Evolutionary conservation across 768 basidiomycete species (phyloP).

Genomic region (Rhodotorula sphaerocarpa): DNA sequence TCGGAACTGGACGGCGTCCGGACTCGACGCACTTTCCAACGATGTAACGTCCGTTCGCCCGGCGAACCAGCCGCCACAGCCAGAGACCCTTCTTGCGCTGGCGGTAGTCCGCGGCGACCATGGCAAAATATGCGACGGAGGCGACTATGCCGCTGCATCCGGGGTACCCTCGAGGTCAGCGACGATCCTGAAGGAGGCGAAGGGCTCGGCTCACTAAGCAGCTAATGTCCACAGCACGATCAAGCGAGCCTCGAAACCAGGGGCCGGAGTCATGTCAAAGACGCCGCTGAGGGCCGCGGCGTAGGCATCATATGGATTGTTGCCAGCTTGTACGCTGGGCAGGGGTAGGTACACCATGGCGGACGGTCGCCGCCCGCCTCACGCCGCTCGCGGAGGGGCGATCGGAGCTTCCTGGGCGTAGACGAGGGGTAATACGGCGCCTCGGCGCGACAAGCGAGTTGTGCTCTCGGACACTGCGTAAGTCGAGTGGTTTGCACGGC

Average conservation of each 20-base stretch:
- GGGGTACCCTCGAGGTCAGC: neutral
- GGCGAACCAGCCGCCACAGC: conserved; percentile 5
- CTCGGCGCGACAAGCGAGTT: too few relatives aligned
- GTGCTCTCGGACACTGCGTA: too few relatives aligned
- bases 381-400: too few relatives aligned
- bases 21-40: conserved; percentile 1
- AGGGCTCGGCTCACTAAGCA: neutral
- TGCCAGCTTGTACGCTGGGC: neutral
- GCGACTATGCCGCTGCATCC: neutral
- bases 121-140: neutral
- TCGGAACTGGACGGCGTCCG: too few relatives aligned
- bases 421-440: too few relatives aligned
- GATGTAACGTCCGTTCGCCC: conserved; percentile 4
- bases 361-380: too few relatives aligned
- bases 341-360: neutral
- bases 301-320: neutral
- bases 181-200: neutral
- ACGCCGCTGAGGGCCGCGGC: neutral
- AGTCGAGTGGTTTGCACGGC: too few relatives aligned
- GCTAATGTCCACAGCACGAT: neutral
- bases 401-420: too few relatives aligned
- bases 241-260: neutral
- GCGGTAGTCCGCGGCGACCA: neutral
- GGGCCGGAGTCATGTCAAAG: neutral
- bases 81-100: neutral